Conservation (phyloP, 352 stramenopile genomes). For the Phytophthora ohioensis region DNA sequence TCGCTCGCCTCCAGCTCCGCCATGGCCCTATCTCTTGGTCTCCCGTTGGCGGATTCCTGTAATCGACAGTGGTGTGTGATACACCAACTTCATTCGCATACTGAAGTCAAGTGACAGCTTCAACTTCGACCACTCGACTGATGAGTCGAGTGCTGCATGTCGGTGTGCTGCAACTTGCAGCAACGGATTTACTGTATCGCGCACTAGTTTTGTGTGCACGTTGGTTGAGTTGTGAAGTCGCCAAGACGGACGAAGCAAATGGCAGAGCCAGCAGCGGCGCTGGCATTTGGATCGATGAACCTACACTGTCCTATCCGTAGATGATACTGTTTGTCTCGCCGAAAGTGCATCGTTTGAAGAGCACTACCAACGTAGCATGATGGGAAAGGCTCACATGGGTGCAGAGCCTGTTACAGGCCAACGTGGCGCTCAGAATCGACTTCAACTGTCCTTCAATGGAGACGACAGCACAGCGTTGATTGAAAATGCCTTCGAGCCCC, state of each 20-base stretch:
- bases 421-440: slow-evolving; percentile 7
- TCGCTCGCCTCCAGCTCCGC: slow-evolving; percentile 34
- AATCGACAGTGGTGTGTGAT: slow-evolving; percentile 19
- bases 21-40: slow-evolving; percentile 19
- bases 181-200: too few relatives aligned
- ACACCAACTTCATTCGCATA: slow-evolving; percentile 16
- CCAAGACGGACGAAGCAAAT: neutral
- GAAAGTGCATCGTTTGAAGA: slow-evolving; percentile 4
- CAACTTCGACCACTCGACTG: neutral
- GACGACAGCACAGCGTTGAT: slow-evolving; percentile 9
- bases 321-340: neutral
- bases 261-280: neutral
- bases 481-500: neutral
- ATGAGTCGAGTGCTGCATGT: neutral
- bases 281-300: neutral
- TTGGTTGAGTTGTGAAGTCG: slow-evolving; percentile 3
- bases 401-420: slow-evolving; percentile 3
- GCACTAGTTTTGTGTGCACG: too few relatives aligned
- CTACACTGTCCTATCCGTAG: slow-evolving; percentile 7
- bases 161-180: too few relatives aligned
- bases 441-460: slow-evolving; percentile 12
- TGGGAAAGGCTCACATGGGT: slow-evolving; percentile 16
- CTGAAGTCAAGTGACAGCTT: slow-evolving; percentile 17
- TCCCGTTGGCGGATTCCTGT: slow-evolving; percentile 25
- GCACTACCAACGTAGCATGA: slow-evolving; percentile 8